Evolutionary conservation across 495 filamentous ascomycete species (phyloP), one percentile per base, ranked within the genome.

Genomic region (Daldinia childiae): DNA sequence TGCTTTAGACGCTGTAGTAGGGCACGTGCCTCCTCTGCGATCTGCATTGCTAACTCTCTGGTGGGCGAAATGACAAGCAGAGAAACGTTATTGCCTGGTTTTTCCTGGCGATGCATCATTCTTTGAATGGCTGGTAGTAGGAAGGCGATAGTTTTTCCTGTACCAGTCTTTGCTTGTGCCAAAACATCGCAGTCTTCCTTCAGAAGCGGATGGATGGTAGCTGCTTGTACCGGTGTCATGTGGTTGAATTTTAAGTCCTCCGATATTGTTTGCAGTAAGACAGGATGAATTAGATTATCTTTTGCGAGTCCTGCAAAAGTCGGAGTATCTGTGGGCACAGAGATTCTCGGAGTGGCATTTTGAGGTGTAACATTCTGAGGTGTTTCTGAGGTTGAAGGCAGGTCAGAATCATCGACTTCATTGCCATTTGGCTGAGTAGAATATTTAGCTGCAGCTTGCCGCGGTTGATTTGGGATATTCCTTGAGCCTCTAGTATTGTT

Each of bases 81-180:
- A 36, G 87, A 87, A 50, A 91, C 83, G 63, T 85, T 79, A 24
- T 57, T 55, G 1, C 63, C 64, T 2, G 41, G 32, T 3, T 11
- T 34, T 26, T 64, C 34, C 2, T 77, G 69, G 30, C 67, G 74
- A 71, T 74, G 76, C 48, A 90, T 79, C 50, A 91, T 84, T 34
- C 82, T 88, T 68, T 91, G 87, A 45, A 91, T 76, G n/a, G 89
- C 86, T 30, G 89, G 89, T 9, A 90, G 70, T 19, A 91, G 81
- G 77, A 91, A 91, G 19, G 87, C 89, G 48, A 91, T 75, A 0
- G 89, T 91, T 78, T 91, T 91, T 58, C 89, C 89, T 6, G 89
- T 91, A 62, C 89, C 89, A 48, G 89, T 91, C 75, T 90, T 90
- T 52, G 89, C 89, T 77, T 91, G 89, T 21, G 87, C 89, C 29